phyloP scores from a whole-genome alignment of 345 rosid species.

The Moricandia moricandioides region DNA sequence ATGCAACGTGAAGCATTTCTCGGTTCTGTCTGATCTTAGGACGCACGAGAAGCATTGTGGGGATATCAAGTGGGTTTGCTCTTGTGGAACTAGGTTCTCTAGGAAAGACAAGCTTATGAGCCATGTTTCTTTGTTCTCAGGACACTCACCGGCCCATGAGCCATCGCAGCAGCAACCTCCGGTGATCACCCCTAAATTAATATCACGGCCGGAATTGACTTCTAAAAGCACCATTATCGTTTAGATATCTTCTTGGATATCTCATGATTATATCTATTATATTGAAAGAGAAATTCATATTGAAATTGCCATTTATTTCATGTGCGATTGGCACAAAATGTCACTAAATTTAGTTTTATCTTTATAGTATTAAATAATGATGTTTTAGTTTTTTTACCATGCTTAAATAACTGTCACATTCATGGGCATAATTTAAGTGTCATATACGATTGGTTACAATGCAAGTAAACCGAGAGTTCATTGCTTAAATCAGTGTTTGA shows the following conservation, averaged over 20 bases:
- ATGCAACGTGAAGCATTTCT: slow-evolving; percentile 74
- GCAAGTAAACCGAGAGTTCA: not conserved
- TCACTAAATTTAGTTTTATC: not conserved
- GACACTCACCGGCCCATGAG: slow-evolving; percentile 48
- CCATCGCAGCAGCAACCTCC: not conserved
- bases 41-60: slow-evolving; percentile 97
- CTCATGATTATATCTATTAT: not conserved
- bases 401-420: not conserved
- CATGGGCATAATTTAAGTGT: not conserved
- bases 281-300: not conserved
- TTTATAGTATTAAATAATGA: not conserved
- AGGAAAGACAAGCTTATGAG: slow-evolving; percentile 86
- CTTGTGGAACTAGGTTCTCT: slow-evolving; percentile 85
- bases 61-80: slow-evolving; percentile 71
- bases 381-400: not conserved
- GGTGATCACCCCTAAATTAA: not conserved
- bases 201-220: not conserved
- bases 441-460: not conserved
- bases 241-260: not conserved
- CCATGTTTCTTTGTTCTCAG: slow-evolving; percentile 70
- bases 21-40: slow-evolving; percentile 81
- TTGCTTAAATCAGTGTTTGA: not conserved
- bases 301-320: not conserved
- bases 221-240: not conserved
- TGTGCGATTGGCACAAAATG: not conserved